Evolutionary conservation across 2,329 filamentous ascomycete genomes (phyloP).

Genomic region (Calonectria multiphialidica): DNA sequence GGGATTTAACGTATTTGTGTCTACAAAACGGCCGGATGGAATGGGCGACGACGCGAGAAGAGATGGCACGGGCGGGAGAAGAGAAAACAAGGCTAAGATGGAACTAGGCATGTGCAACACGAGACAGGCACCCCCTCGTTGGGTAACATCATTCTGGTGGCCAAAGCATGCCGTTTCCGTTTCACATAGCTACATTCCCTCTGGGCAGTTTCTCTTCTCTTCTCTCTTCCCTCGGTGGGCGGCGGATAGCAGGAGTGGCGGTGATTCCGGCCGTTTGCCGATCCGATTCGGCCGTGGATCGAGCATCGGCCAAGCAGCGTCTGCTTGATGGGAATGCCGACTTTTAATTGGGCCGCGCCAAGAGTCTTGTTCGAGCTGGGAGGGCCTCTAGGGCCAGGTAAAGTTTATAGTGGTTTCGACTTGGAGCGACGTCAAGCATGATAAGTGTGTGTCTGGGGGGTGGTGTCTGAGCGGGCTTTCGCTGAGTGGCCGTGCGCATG

Average conservation of each 20-base stretch:
- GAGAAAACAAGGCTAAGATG: not conserved
- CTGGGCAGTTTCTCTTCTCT: not conserved
- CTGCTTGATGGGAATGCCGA: not conserved
- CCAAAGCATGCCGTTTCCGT: not conserved
- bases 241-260: not conserved
- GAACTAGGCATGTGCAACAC: constrained; percentile 8
- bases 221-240: not conserved
- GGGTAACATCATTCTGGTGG: not conserved
- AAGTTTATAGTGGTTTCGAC: not conserved
- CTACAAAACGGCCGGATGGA: not conserved
- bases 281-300: not conserved
- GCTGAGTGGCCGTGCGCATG: not conserved
- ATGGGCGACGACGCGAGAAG: not conserved
- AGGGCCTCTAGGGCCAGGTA: not conserved
- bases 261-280: not conserved
- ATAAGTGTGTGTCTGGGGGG: not conserved
- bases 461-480: not conserved
- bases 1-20: constrained; percentile 6
- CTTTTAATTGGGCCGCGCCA: not conserved
- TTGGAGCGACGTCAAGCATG: not conserved
- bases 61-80: constrained; percentile 2
- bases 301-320: not conserved
- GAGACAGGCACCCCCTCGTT: constrained; percentile 5
- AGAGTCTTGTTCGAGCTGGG: not conserved
- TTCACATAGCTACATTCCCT: not conserved